Evolutionary conservation across 1,284 basidiomycete species (phyloP).

Genomic region (Leccinum cinnamomeum): DNA sequence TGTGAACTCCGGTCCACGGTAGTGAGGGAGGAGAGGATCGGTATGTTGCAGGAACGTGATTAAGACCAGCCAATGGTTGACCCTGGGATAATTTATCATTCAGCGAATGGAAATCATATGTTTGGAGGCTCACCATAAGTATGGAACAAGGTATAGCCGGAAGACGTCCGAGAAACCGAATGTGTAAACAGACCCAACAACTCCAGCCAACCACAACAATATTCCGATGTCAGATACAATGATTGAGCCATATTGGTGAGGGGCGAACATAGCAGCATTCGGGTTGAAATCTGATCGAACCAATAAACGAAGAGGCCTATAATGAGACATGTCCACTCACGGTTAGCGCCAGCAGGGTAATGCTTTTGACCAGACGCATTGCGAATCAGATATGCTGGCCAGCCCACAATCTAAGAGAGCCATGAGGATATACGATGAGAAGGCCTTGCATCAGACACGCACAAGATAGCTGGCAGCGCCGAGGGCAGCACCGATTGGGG

Average conservation of each 20-base stretch:
- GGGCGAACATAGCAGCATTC: constrained; percentile 78
- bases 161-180: constrained; percentile 79
- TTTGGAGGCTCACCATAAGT: constrained; percentile 67
- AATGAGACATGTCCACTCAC: constrained; percentile 46
- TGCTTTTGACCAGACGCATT: constrained; percentile 90
- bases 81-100: constrained; percentile 37
- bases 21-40: constrained; percentile 93
- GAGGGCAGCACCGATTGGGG: constrained; percentile 78
- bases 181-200: constrained; percentile 60
- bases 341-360: constrained; percentile 84
- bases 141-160: constrained; percentile 84
- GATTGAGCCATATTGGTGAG: constrained; percentile 80
- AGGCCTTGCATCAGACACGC: constrained; percentile 26
- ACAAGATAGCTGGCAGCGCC: constrained; percentile 73
- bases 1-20: constrained; percentile 88
- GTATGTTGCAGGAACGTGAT: constrained; percentile 98
- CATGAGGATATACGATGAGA: constrained; percentile 1
- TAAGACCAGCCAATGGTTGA: constrained; percentile 88
- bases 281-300: constrained; percentile 75
- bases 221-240: constrained; percentile 87
- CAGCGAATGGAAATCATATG: neutral
- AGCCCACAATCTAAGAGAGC: constrained; percentile 65
- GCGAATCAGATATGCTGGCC: constrained; percentile 82
- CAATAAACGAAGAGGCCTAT: constrained; percentile 1
- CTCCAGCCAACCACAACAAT: constrained; percentile 64